These are phyloP conservation scores for Leavenworthia alabamica DNA, from an alignment of 345 rosid species.

Conservation along the genomic window DNA sequence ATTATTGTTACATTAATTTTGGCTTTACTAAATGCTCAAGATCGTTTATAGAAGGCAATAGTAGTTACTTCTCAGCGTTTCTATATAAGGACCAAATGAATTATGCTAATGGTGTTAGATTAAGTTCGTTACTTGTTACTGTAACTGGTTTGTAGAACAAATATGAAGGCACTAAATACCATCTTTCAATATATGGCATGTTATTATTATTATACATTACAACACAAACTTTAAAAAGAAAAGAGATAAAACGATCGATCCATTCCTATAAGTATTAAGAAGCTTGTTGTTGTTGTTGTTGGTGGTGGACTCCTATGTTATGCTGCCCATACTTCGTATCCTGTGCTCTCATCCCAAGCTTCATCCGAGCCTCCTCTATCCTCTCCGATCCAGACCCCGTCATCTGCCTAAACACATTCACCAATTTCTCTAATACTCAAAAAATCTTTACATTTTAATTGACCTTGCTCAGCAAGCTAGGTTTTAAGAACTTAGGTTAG, in stretches of 20 bases:
- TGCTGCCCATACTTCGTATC: constrained; percentile 56
- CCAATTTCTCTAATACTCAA: neutral
- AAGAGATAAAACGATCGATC: neutral
- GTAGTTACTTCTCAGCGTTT: neutral
- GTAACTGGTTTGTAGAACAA: neutral
- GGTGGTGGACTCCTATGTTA: constrained; percentile 41
- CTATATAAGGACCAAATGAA: neutral
- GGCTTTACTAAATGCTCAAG: neutral
- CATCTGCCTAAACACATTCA: constrained; percentile 41
- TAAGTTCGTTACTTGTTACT: neutral
- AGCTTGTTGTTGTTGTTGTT: constrained; percentile 20
- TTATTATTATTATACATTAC: neutral
- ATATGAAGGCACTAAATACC: too few relatives aligned
- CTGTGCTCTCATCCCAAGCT: constrained; percentile 49
- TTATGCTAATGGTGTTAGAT: neutral
- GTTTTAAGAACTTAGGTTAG: neutral
- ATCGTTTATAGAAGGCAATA: neutral
- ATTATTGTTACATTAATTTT: neutral
- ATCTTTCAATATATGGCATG: neutral
- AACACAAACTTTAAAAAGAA: neutral
- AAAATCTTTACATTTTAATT: neutral
- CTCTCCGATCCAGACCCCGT: constrained; percentile 57
- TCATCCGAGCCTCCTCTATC: constrained; percentile 58
- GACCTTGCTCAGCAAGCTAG: neutral
- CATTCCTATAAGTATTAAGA: neutral